Evolutionary conservation across 2,329 filamentous ascomycete genomes (phyloP).

Genomic region (Botrytis byssoidea): DNA sequence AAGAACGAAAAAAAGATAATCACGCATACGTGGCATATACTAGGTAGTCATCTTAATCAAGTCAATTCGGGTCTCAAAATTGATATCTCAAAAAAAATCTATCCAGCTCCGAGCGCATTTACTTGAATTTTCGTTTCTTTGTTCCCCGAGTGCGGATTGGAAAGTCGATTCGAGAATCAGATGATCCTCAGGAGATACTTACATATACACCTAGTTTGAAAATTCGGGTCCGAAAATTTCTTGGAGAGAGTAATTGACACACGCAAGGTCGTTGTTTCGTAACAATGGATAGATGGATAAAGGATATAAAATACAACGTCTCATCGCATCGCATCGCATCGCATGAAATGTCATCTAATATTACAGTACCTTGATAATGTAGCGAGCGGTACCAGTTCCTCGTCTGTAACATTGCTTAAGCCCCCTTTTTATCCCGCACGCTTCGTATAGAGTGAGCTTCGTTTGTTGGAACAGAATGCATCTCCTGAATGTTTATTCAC

Average conservation of each 20-base stretch:
- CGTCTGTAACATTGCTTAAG: not conserved
- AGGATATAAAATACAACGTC: conserved; percentile 2
- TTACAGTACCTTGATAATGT: not conserved
- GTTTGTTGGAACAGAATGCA: not conserved
- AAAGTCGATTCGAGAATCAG: conserved; percentile 11
- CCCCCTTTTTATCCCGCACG: not conserved
- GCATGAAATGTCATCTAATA: not conserved
- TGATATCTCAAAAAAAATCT: not conserved
- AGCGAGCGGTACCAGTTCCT: not conserved
- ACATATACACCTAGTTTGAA: not conserved
- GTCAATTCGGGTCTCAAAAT: not conserved
- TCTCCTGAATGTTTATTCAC: not conserved
- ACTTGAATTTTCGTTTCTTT: not conserved
- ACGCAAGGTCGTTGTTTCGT: not conserved
- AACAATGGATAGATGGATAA: not conserved
- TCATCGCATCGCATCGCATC: conserved; percentile 8
- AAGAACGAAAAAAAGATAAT: conserved; percentile 9
- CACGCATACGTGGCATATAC: not conserved
- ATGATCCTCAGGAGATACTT: conserved; percentile 12
- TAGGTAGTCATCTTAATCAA: not conserved
- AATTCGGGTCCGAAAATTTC: not conserved
- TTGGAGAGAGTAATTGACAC: not conserved
- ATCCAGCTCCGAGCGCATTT: not conserved
- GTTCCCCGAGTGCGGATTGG: not conserved
- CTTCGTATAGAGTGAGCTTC: not conserved